Conservation (phyloP, 768 basidiomycete genomes). For the Tulasnella sp. region DNA sequence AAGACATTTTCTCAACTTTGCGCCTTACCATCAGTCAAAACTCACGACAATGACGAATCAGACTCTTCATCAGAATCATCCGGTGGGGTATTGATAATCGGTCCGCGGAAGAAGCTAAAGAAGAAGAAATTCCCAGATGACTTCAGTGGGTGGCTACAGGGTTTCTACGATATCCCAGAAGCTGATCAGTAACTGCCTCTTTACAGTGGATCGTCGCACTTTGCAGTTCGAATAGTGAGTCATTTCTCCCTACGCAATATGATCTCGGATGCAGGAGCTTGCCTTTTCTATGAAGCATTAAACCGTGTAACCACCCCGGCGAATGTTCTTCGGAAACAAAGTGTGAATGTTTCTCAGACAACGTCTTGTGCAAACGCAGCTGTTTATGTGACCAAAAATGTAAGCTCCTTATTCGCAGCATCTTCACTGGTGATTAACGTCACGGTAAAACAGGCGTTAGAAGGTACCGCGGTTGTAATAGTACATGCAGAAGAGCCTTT, state of each 20-base stretch:
- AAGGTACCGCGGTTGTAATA: slow-evolving; percentile 51
- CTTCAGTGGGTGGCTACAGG: neutral
- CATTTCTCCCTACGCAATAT: no score
- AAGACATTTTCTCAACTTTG: no score
- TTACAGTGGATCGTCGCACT: neutral
- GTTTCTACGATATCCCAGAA: neutral
- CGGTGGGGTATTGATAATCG: no score
- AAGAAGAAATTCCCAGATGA: neutral
- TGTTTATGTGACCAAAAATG: slow-evolving; percentile 44
- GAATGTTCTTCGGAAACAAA: slow-evolving; percentile 33
- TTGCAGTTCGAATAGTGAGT: neutral
- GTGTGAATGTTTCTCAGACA: slow-evolving; percentile 40
- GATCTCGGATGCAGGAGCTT: no score
- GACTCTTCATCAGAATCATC: no score
- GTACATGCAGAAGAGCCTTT: slow-evolving; percentile 22
- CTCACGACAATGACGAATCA: no score
- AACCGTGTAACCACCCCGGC: slow-evolving; percentile 45
- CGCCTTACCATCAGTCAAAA: no score
- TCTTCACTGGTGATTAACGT: slow-evolving; percentile 15
- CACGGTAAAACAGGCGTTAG: slow-evolving; percentile 11
- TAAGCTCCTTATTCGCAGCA: slow-evolving; percentile 22
- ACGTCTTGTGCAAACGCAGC: slow-evolving; percentile 41
- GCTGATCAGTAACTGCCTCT: neutral
- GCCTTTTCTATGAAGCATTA: slow-evolving; percentile 24
- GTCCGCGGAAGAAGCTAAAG: neutral